Evolutionary conservation across 2,329 filamentous ascomycete genomes (phyloP), one percentile per base, ranked within the genome.

Genomic region (Pseudogymnoascus sp.): DNA sequence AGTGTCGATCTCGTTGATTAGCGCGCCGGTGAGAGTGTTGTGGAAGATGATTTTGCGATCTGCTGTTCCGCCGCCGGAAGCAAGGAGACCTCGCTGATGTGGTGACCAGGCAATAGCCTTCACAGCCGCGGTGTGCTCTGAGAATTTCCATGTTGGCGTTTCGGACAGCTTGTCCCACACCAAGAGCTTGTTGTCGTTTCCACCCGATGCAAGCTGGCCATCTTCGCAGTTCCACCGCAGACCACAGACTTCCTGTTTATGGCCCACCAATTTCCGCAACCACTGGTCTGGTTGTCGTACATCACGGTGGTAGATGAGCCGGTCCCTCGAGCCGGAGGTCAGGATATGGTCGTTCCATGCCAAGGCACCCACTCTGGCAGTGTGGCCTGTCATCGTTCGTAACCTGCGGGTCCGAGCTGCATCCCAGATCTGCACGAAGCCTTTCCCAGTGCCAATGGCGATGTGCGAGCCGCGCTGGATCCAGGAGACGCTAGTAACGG

Each of bases 281-380:
- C 89, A 96, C 73, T 97, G 94, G 66, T 96, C 91, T 0, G 93
- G 91, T 38, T 90, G 90, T 64, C 94, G 88, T 25, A 99, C 94
- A 74, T 99, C 94, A 63, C 94, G 90, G 73, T 99, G 94, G 71
- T 94, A 95, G 65, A 99, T 99, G 10, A 91, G 80, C 35, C 94
- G 89, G 77, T 99, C 94, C 60, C 94, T 84, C 28, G 93, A 97
- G 21, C 94, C 94, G 2, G 94, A 97, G 0, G 92, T 96, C 21
- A 99, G 84, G 63, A 99, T 96, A 73, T 99, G 94, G 61, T 94
- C 92, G 71, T 99, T 99, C 94, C 94, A 99, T 0, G 94, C 94
- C 65, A 99, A 79, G 31, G 93, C 92, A 23, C 94, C 94, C 40
- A 99, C 94, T 65, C 94, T 86, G 65, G 89, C 91, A 0, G 92